A percentile compares a stretch with the other conserved stretches of the same genome.
Evolutionary conservation across 257 asterid genomes (phyloP).

Genomic region (Leptodermis oblonga): DNA sequence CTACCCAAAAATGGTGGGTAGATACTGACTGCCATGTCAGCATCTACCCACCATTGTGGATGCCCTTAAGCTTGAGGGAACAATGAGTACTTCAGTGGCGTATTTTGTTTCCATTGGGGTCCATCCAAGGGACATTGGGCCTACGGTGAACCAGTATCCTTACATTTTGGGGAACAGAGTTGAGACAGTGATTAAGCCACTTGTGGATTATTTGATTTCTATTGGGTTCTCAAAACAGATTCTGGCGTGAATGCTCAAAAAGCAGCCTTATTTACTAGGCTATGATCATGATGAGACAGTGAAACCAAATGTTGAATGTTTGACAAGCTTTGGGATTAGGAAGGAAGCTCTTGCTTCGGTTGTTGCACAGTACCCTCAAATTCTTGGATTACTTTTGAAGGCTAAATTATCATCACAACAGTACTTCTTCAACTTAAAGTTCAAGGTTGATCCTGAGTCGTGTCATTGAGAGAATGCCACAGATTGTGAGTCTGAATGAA

Average conservation of each 20-base stretch:
- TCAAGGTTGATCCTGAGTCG: slow-evolving; percentile 81
- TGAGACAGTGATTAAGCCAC: slow-evolving; percentile 83
- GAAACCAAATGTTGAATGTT: slow-evolving; percentile 79
- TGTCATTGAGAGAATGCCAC: slow-evolving; percentile 77
- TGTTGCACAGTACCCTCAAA: slow-evolving; percentile 84
- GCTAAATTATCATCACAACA: slow-evolving; percentile 88
- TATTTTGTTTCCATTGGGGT: slow-evolving; percentile 90
- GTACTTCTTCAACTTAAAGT: slow-evolving; percentile 77
- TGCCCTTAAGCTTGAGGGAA: slow-evolving; percentile 94
- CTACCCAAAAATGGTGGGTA: too few species aligned
- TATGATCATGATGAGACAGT: slow-evolving; percentile 76
- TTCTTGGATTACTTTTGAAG: slow-evolving; percentile 81
- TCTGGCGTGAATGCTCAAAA: slow-evolving; percentile 76
- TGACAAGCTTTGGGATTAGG: slow-evolving; percentile 70
- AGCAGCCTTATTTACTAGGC: slow-evolving; percentile 76
- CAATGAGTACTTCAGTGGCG: slow-evolving; percentile 90
- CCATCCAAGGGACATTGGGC: slow-evolving; percentile 87
- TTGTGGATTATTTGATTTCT: slow-evolving; percentile 82
- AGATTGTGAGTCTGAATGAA: slow-evolving; percentile 72
- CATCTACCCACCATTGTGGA: too few species aligned
- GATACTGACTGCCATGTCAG: too few species aligned
- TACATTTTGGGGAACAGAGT: slow-evolving; percentile 91
- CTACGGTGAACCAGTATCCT: slow-evolving; percentile 92
- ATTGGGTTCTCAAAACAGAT: slow-evolving; percentile 72
- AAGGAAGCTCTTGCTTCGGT: slow-evolving; percentile 57